These are phyloP conservation scores for Peziza echinospora DNA, from an alignment of 495 filamentous ascomycete genomes.

Conservation along the genomic window DNA sequence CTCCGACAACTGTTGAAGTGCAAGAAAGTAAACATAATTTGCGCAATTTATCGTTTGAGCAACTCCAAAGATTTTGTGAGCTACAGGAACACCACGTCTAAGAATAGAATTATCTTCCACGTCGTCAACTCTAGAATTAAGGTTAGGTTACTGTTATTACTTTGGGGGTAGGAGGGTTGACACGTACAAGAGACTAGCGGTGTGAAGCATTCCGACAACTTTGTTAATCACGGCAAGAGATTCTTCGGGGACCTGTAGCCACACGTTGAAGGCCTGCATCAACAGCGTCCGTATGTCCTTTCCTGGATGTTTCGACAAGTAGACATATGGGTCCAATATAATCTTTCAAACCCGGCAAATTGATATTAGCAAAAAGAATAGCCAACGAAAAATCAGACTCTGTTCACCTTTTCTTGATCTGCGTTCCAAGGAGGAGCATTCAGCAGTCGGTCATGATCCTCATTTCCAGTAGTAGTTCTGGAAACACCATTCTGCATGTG, in stretches of 20 bases:
- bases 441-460: not conserved
- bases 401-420: not conserved
- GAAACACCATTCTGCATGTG: no score
- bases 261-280: constrained; percentile 76
- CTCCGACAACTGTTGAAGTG: constrained; percentile 59
- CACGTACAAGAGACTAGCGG: constrained; percentile 62
- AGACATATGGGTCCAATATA: constrained; percentile 68
- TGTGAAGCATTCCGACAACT: constrained; percentile 85
- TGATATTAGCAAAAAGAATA: no score
- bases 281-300: constrained; percentile 77
- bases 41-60: constrained; percentile 94
- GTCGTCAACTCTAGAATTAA: constrained; percentile 47
- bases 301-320: constrained; percentile 64
- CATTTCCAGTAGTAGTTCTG: no score
- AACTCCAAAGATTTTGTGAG: constrained; percentile 83
- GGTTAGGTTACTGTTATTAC: not conserved
- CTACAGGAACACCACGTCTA: constrained; percentile 73
- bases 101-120: constrained; percentile 70
- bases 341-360: constrained; percentile 31
- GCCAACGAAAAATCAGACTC: not conserved
- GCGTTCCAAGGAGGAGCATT: not conserved
- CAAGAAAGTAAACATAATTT: constrained; percentile 91
- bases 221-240: constrained; percentile 64
- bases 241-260: constrained; percentile 61
- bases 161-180: no score